Evolutionary conservation across 495 filamentous ascomycete genomes (phyloP).

Genomic region (Hypoxylon rickii): DNA sequence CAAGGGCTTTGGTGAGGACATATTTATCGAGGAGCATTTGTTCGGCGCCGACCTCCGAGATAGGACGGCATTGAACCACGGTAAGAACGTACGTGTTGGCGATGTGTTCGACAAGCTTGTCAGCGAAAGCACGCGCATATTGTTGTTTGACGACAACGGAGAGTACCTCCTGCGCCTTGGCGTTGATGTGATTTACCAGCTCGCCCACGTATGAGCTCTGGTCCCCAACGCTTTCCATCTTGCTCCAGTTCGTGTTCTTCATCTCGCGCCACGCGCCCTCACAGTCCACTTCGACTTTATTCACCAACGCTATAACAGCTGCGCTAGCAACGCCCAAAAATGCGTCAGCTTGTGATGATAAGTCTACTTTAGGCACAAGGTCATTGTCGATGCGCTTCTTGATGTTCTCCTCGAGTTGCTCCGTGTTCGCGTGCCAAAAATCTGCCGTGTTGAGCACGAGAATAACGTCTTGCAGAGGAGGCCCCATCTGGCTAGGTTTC

Average conservation of each 20-base stretch:
- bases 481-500: slow-evolving; percentile 59
- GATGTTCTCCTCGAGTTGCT: slow-evolving; percentile 92
- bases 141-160: slow-evolving; percentile 85
- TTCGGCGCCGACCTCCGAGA: slow-evolving; percentile 94
- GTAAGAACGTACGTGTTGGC: slow-evolving; percentile 78
- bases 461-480: slow-evolving; percentile 76
- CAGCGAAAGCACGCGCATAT: slow-evolving; percentile 92
- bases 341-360: slow-evolving; percentile 89
- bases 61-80: slow-evolving; percentile 84
- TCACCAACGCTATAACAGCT: slow-evolving; percentile 80
- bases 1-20: slow-evolving; percentile 81
- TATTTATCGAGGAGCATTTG: slow-evolving; percentile 98
- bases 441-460: slow-evolving; percentile 94
- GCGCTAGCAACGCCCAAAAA: slow-evolving; percentile 95
- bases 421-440: slow-evolving; percentile 93
- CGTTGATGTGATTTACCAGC: slow-evolving; percentile 72
- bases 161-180: slow-evolving; percentile 71
- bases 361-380: slow-evolving; percentile 73
- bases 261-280: slow-evolving; percentile 95
- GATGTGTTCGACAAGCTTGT: slow-evolving; percentile 87
- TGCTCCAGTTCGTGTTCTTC: slow-evolving; percentile 94
- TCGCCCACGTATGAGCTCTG: slow-evolving; percentile 91
- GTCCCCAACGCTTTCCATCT: slow-evolving; percentile 91
- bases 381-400: slow-evolving; percentile 83
- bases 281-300: slow-evolving; percentile 77